Base-by-base conservation (phyloP, 2,329 filamentous ascomycete genomes). In the Teratosphaeria pseudoeucalypti region DNA sequence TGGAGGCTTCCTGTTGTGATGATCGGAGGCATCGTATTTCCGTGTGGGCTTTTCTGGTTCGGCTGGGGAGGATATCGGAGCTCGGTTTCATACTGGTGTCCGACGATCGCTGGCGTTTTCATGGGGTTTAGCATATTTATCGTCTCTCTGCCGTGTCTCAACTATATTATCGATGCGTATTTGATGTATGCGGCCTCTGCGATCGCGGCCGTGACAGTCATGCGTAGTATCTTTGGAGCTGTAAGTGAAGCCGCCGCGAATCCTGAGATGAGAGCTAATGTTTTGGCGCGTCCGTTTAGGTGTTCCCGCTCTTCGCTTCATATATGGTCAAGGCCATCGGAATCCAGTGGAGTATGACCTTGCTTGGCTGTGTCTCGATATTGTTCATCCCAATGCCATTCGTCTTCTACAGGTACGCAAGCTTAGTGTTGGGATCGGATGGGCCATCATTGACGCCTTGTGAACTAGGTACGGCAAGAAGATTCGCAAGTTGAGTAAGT, bases 261-360 rank as follows among this genome's bases (percentile, higher is more conserved):
- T n/a, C 11, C 49, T 32, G 6, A 19, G 26, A 26, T 68, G 2
- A 68, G 67, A 3, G 37, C 11, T 43, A 12, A 43, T 14, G 6
- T 43, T 67, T 61, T 43, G 6, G 12, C 53, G 27, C 16, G 19
- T 11, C 32, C 11, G 1, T 43, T 12, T 43, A 56, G 54, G 34
- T 6, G 23, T 81, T 81, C 64, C 80, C 79, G 0, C 74, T 82
- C 0, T 82, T 82, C 65, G 78, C 79, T 0, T 78, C 75, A 0
- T 79, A 82, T 63, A 82, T 83, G 81, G 81, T 81, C 63, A 60
- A 81, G 7, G 76, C 75, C n/a, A 76, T 81, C 67, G 79, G 79
- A 9, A 76, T 81, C 14, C 66, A 80, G 56, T 79, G 75, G 75
- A 76, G 76, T 0, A 66, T 69, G 56, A 79, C 78, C 0, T 57